Evolutionary conservation across 176 grass and related monocot species (phyloP), one percentile per base, ranked within the genome.

Genomic region (Pontederia paniculata): DNA sequence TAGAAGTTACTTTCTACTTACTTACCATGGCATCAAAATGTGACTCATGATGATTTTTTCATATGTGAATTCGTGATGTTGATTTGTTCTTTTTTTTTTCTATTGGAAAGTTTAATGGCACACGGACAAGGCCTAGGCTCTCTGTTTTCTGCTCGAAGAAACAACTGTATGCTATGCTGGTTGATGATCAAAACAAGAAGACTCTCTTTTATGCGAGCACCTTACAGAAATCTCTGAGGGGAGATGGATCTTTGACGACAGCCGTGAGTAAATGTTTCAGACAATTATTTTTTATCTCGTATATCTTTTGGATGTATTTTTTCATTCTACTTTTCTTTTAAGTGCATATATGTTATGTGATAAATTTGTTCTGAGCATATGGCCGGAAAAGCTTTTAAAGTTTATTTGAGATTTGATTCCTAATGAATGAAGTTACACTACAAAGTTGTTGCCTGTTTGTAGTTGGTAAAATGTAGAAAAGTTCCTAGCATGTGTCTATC

Each of bases 151-250:
- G 93, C 71, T 88, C 93, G 13, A 82, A 81, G 65, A 75, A 53
- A 77, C 80, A 98, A 73, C 70, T 98, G 23, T 88, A 91, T 50
- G 83, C 86, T 55, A 79, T 90, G 82, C 79, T 98, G 42, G 80
- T 83, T 49, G 93, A 98, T 25, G 93, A 98, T 84, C 76, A 82
- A 44, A 79, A 74, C 78, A 88, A 82, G 76, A 84, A 77, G 68
- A 84, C 74, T 54, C 68, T 98, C 63, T 98, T 91, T 76, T 82
- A 88, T 55, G 86, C 72, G 25, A 91, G 77, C 86, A 98, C 83
- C 5, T 58, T 88, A 70, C 93, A 98, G 56, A 78, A 82, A 70
- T 69, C 80, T 17, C 82, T 98, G 60, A 60, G 48, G 16, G 93
- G 80, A 22, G 77, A 91, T 23, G 69, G 62, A 14, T 74, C 80